A percentile compares a stretch with the other conserved stretches of the same genome.
Evolutionary conservation across 2,329 filamentous ascomycete genomes (phyloP).

Genomic region (Aspergillus sclerotialis): DNA sequence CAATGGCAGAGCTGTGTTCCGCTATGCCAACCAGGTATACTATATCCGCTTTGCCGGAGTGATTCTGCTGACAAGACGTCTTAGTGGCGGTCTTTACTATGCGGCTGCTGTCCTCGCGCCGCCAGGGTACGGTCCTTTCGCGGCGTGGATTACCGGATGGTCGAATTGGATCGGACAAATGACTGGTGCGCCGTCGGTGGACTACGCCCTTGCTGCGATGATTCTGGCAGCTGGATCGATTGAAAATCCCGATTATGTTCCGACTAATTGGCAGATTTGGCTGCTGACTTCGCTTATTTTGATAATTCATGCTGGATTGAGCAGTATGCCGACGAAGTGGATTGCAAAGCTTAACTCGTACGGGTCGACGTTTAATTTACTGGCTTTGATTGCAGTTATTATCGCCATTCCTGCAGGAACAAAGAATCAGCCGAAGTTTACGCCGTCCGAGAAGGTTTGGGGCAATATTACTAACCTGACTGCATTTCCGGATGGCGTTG

Average conservation of each 20-base stretch:
- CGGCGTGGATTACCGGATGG: slow-evolving; percentile 64
- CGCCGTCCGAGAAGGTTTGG: slow-evolving; percentile 55
- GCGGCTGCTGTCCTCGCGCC: slow-evolving; percentile 65
- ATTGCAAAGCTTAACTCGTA: slow-evolving; percentile 64
- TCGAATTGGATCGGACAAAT: slow-evolving; percentile 64
- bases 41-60: neutral
- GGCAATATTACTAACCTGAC: slow-evolving; percentile 60
- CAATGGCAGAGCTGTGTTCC: slow-evolving; percentile 65
- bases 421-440: slow-evolving; percentile 53
- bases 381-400: slow-evolving; percentile 58
- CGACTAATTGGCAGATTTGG: slow-evolving; percentile 60
- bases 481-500: slow-evolving; percentile 60
- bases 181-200: slow-evolving; percentile 58
- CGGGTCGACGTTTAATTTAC: slow-evolving; percentile 64
- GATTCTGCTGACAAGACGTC: slow-evolving; percentile 1
- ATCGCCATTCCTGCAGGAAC: slow-evolving; percentile 61
- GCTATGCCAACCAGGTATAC: slow-evolving; percentile 60
- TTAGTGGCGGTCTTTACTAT: slow-evolving; percentile 64
- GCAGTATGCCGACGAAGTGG: slow-evolving; percentile 64
- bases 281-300: slow-evolving; percentile 61
- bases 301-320: slow-evolving; percentile 60
- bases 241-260: slow-evolving; percentile 57
- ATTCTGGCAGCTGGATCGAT: slow-evolving; percentile 65
- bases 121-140: slow-evolving; percentile 57
- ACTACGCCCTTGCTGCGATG: slow-evolving; percentile 63